Evolutionary conservation across 1,284 basidiomycete species (phyloP), one percentile per base, ranked within the genome.

Genomic region (Pholiota adiposa): DNA sequence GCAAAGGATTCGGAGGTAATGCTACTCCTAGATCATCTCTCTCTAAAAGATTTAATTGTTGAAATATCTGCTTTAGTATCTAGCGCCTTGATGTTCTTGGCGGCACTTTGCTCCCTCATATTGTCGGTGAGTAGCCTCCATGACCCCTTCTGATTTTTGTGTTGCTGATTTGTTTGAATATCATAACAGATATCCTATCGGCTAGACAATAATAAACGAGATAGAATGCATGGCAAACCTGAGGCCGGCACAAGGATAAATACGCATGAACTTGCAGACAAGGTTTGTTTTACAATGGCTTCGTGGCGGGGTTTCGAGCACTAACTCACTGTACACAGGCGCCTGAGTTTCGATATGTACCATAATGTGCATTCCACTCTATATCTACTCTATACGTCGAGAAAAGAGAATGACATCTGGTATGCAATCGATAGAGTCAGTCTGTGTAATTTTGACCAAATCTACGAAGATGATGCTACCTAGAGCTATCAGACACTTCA

Each of bases 231-330:
- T 61, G 89, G 90, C 4, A 79, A 78, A 57, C 81, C 81, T 0
- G 71, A 77, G 49, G 75, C 73, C 0, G 73, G 83, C 58, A 78
- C 77, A 2, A 79, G 75, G 8, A 86, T 92, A 14, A 85, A 92
- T 64, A 90, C 87, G 1, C 78, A 80, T 18, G 83, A 87, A 63
- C 71, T 89, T 14, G 89, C 89, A 3, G 89, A 92, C 67, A 79
- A 85, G 75, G 88, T 88, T 56, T 44, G 78, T 68, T 3, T 27
- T 11, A 46, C 31, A 14, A 5, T 49, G 4, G 16, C 23, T 19
- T 14, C 4, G 5, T 16, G 34, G 7, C 21, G 43, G 53, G 4
- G 11, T 31, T 31, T 31, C 31, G 31, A 43, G 9, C 19, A 25
- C 23, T 53, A 5, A 48, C 4, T 9, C 38, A 3, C 55, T 19